Conservation (phyloP, 2,329 filamentous ascomycete species). For the Talaromyces rugulosus region DNA sequence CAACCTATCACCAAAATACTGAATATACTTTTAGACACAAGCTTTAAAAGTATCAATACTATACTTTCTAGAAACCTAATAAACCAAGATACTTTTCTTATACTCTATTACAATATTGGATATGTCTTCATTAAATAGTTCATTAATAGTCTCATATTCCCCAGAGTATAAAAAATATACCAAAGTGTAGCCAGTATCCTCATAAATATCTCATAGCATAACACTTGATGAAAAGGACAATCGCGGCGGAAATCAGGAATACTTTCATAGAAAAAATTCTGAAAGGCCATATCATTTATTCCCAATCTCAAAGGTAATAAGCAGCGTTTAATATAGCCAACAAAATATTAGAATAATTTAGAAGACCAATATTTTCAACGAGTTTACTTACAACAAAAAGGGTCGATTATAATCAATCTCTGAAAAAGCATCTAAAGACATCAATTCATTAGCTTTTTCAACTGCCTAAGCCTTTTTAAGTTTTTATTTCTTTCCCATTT, state of each 20-base stretch:
- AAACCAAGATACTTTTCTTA: conserved; percentile 13
- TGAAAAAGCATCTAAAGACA: background rate
- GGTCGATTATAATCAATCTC: background rate
- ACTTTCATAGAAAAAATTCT: background rate
- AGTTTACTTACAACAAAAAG: background rate
- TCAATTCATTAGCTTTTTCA: background rate
- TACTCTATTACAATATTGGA: conserved; percentile 14
- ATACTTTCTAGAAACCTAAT: conserved; percentile 16
- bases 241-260: background rate
- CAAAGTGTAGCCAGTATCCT: conserved; percentile 16
- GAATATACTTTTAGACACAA: conserved; percentile 11
- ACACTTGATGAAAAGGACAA: background rate
- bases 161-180: conserved; percentile 18
- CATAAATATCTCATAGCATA: conserved; percentile 28
- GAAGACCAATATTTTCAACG: no score
- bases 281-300: background rate
- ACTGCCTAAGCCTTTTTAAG: background rate
- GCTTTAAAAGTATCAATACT: conserved; percentile 8
- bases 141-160: conserved; percentile 14
- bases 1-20: conserved; percentile 12
- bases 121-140: background rate
- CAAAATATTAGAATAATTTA: no score
- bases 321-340: background rate
- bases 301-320: background rate
- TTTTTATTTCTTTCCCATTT: background rate